A percentile compares a stretch with the other conserved stretches of the same genome.
These are phyloP conservation scores for Wallacemonas sp. DNA, from an alignment of 208 protist genomes.

Conservation along the genomic window DNA sequence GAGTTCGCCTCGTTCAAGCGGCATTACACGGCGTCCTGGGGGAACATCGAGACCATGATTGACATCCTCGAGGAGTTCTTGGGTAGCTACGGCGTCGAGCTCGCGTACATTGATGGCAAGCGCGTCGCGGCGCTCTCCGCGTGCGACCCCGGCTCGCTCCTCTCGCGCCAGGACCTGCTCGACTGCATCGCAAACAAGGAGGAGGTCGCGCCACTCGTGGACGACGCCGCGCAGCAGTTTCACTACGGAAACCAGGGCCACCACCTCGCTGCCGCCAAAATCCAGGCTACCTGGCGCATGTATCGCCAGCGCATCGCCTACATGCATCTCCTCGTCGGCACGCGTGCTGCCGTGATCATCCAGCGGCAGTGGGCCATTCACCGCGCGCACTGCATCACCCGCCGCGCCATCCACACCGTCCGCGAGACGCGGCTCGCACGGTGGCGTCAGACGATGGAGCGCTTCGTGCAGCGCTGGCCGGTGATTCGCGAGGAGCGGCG, in stretches of 20 bases:
- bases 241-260: conserved; percentile 55
- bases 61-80: conserved; percentile 79
- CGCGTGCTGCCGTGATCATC: conserved; percentile 74
- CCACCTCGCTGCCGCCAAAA: conserved; percentile 78
- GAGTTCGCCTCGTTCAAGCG: conserved; percentile 93
- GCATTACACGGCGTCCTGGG: conserved; percentile 77
- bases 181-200: conserved; percentile 84
- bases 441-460: conserved; percentile 86
- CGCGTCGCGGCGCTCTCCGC: conserved; percentile 73
- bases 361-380: conserved; percentile 86
- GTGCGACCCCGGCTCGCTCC: conserved; percentile 54
- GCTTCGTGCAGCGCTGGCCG: conserved; percentile 70
- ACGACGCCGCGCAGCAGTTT: conserved; percentile 56
- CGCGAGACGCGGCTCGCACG: conserved; percentile 56
- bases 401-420: conserved; percentile 57
- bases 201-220: conserved; percentile 63
- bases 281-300: conserved; percentile 92
- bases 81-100: conserved; percentile 71
- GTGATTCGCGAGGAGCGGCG: conserved; percentile 56
- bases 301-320: conserved; percentile 81
- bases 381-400: conserved; percentile 70
- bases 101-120: conserved; percentile 92
- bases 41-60: conserved; percentile 81
- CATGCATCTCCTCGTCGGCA: conserved; percentile 75
- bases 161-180: conserved; percentile 57